Evolutionary conservation across 257 asterid genomes (phyloP).

Genomic region (Penstemon davidsonii): DNA sequence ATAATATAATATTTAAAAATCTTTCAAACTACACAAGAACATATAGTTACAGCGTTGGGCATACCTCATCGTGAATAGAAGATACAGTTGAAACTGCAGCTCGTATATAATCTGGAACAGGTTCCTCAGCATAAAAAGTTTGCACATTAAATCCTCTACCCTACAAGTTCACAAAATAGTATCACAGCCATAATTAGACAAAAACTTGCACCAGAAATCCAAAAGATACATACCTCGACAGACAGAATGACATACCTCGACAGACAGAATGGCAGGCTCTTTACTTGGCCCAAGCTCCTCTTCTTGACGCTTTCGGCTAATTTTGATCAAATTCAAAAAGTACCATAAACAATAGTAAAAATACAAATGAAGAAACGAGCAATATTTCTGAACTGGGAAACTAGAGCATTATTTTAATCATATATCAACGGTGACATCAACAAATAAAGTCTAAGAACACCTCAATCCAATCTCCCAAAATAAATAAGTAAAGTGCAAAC

Average conservation of each 20-base stretch:
- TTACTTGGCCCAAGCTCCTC: constrained; percentile 55
- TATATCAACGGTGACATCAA: constrained; percentile 10
- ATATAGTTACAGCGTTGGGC: constrained; percentile 14
- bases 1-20: not conserved
- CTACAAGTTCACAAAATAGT: constrained; percentile 39
- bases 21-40: constrained; percentile 12
- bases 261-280: constrained; percentile 81
- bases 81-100: constrained; percentile 75
- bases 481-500: not conserved
- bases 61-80: constrained; percentile 80
- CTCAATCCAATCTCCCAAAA: not conserved
- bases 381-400: too few species aligned
- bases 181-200: constrained; percentile 4
- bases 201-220: constrained; percentile 2
- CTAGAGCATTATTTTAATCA: not conserved
- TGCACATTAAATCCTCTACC: constrained; percentile 93
- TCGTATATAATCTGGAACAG: constrained; percentile 82
- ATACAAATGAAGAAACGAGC: not conserved
- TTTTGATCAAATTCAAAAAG: constrained; percentile 26
- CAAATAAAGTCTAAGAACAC: constrained; percentile 7
- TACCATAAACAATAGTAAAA: not conserved
- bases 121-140: constrained; percentile 71
- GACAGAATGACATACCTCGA: constrained; percentile 49
- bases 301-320: constrained; percentile 56
- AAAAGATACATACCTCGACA: not conserved